Conservation (phyloP, 1,284 basidiomycete genomes). For the Psilocybe mexicana region DNA sequence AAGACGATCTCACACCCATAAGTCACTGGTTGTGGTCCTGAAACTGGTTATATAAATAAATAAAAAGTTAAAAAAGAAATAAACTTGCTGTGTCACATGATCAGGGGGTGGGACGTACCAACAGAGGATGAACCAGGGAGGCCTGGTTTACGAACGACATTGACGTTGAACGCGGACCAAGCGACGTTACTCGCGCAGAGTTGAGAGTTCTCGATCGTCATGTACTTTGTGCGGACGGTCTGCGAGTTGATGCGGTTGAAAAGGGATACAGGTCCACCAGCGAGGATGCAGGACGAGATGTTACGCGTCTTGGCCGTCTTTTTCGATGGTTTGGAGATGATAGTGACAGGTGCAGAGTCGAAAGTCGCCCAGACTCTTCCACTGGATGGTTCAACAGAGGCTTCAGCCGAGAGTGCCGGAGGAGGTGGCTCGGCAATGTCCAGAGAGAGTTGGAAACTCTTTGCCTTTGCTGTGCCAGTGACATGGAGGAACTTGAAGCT, state of each 20-base stretch:
- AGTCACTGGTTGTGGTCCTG: conserved; percentile 78
- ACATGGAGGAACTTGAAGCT: conserved; percentile 92
- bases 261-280: conserved; percentile 88
- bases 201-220: conserved; percentile 85
- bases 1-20: conserved; percentile 90
- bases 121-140: conserved; percentile 42
- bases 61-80: conserved; percentile 9
- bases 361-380: conserved; percentile 88
- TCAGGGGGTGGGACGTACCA: conserved; percentile 48
- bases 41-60: conserved; percentile 38
- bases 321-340: conserved; percentile 97
- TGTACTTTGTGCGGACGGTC: conserved; percentile 95
- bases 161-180: conserved; percentile 94
- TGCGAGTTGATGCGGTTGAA: conserved; percentile 98
- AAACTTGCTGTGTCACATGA: conserved; percentile 47
- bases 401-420: conserved; percentile 49
- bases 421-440: conserved; percentile 74
- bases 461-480: conserved; percentile 84
- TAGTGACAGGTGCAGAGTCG: conserved; percentile 87
- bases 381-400: conserved; percentile 47
- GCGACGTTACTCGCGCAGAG: conserved; percentile 84
- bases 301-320: conserved; percentile 96
- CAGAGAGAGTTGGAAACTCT: conserved; percentile 85
- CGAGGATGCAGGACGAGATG: conserved; percentile 88
- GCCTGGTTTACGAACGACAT: conserved; percentile 69